phyloP scores from a whole-genome alignment of 208 protist genomes.

The Wallacemonas collosoma region DNA sequence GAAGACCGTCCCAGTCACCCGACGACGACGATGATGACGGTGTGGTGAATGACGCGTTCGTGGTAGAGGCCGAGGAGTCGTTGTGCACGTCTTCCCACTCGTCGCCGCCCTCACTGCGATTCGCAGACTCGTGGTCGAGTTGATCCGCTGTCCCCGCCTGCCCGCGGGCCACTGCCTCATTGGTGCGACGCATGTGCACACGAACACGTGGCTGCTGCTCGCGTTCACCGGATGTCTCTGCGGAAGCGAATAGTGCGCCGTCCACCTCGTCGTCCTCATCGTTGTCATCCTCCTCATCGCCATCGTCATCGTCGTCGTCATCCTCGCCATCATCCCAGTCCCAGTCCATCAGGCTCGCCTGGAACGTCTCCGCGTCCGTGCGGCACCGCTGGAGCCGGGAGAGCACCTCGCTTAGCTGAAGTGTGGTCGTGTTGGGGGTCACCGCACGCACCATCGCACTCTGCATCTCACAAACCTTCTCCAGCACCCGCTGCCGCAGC shows the following conservation, averaged over 20 bases:
- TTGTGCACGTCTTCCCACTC: conserved; percentile 16
- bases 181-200: too few relatives aligned
- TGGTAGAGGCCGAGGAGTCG: background rate
- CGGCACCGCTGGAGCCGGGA: background rate
- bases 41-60: background rate
- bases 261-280: background rate
- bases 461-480: conserved; percentile 16
- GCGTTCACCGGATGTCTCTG: too few relatives aligned
- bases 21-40: conserved; percentile 8
- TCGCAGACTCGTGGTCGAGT: conserved; percentile 9
- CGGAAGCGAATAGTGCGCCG: too few relatives aligned
- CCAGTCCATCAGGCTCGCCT: conserved; percentile 20
- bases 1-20: conserved; percentile 7
- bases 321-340: conserved; percentile 6
- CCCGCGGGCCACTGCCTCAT: too few relatives aligned
- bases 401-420: background rate
- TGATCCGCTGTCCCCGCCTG: too few relatives aligned
- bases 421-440: background rate
- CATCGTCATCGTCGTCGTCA: background rate
- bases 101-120: background rate
- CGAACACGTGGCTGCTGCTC: too few relatives aligned
- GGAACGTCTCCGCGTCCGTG: conserved; percentile 17
- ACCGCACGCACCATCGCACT: background rate
- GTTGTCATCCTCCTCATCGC: background rate
- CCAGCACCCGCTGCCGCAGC: conserved; percentile 4